A percentile compares a stretch with the other conserved stretches of the same genome.
Evolutionary conservation across 2,329 filamentous ascomycete genomes (phyloP).

Genomic region (Aspergillus neotritici): DNA sequence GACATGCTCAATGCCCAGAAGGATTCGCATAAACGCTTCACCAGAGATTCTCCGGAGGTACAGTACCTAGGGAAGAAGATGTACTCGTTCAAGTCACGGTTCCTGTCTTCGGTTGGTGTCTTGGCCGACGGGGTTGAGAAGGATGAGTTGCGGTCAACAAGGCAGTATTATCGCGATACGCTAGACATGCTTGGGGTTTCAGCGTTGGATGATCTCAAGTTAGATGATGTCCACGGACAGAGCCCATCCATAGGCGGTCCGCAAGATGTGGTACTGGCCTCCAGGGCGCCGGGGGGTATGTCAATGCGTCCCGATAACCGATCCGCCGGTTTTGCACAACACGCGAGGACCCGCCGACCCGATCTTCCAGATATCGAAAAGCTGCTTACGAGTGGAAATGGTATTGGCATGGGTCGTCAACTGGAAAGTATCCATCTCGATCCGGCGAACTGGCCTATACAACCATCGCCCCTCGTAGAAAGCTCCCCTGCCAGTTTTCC

Average conservation of each 20-base stretch:
- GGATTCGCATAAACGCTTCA: slow-evolving; percentile 31
- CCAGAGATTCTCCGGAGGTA: slow-evolving; percentile 39
- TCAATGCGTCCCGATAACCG: slow-evolving; percentile 13
- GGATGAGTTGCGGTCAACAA: slow-evolving; percentile 31
- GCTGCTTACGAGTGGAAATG: slow-evolving; percentile 12
- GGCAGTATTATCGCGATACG: slow-evolving; percentile 40
- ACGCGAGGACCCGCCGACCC: slow-evolving; percentile 4
- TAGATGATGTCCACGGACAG: slow-evolving; percentile 17
- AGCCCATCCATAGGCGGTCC: slow-evolving; percentile 17
- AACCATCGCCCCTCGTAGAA: slow-evolving; percentile 21
- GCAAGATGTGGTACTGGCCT: slow-evolving; percentile 18
- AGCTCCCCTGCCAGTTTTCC: slow-evolving; percentile 30
- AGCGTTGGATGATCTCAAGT: slow-evolving; percentile 32
- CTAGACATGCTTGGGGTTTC: slow-evolving; percentile 37
- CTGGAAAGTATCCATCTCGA: slow-evolving; percentile 22
- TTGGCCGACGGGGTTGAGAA: slow-evolving; percentile 36
- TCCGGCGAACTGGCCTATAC: slow-evolving; percentile 17
- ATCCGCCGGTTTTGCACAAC: slow-evolving; percentile 9
- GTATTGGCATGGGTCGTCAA: slow-evolving; percentile 8
- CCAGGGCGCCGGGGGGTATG: slow-evolving; percentile 14
- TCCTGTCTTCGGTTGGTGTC: slow-evolving; percentile 39
- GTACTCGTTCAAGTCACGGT: slow-evolving; percentile 39
- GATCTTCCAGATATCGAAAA: slow-evolving; percentile 16
- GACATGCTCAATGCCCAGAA: slow-evolving; percentile 40
- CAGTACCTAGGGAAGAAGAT: slow-evolving; percentile 38